A percentile compares a stretch with the other conserved stretches of the same genome.
phyloP scores from a whole-genome alignment of 2,329 filamentous ascomycete species.

The Harringtonia lauricola region DNA sequence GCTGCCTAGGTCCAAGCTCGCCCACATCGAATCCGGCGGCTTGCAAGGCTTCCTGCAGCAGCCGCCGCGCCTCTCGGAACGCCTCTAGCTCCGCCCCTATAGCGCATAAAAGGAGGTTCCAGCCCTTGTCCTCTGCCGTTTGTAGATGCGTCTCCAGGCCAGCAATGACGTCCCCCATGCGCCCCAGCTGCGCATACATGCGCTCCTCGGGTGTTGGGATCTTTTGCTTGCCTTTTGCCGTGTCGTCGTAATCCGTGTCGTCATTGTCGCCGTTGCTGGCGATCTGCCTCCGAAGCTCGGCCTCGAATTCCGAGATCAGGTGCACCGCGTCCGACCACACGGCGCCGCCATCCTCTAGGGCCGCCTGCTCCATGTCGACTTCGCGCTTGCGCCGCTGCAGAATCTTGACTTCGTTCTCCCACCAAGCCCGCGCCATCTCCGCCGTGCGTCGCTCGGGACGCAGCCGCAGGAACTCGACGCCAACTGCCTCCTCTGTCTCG shows the following conservation, averaged over 20 bases:
- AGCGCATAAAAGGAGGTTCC: constrained; percentile 66
- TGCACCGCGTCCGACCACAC: constrained; percentile 55
- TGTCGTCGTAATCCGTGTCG: constrained; percentile 4
- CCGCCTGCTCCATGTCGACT: constrained; percentile 50
- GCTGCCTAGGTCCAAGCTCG: not conserved
- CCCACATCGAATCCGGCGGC: constrained; percentile 18
- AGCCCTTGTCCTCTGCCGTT: constrained; percentile 48
- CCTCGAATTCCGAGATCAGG: constrained; percentile 54
- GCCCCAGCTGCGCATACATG: constrained; percentile 31
- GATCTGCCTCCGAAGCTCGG: constrained; percentile 47
- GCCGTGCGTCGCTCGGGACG: constrained; percentile 55
- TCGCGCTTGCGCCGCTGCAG: constrained; percentile 42
- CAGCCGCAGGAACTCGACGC: constrained; percentile 46
- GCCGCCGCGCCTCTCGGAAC: constrained; percentile 19
- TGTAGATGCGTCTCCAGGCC: constrained; percentile 43
- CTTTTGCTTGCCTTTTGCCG: constrained; percentile 17
- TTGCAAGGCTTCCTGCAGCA: constrained; percentile 19
- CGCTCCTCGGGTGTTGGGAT: constrained; percentile 7
- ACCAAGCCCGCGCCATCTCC: constrained; percentile 62
- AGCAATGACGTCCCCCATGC: constrained; percentile 44
- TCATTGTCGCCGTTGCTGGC: not conserved
- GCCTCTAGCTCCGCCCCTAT: constrained; percentile 50
- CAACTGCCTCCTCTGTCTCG: too few relatives aligned
- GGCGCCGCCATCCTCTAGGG: constrained; percentile 54
- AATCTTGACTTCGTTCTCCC: constrained; percentile 49